Base-by-base conservation (phyloP, 164 flowering plant species). In the Malania oleifera region DNA sequence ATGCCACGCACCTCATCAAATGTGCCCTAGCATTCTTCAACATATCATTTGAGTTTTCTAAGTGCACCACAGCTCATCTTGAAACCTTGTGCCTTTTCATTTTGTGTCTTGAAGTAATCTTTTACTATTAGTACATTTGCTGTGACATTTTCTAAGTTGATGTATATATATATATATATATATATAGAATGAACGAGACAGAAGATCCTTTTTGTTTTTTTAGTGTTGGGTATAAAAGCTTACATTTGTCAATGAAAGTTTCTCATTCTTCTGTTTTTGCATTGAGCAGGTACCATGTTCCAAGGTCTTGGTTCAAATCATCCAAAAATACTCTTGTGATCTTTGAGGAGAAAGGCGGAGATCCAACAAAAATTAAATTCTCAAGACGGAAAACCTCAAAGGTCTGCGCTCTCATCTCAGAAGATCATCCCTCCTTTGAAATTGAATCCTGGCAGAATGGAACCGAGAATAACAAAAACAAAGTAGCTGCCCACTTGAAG, bases 311-410 rank as follows among this genome's bases (percentile, higher is more conserved):
- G 99, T 95, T 95, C 80, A 80, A 79, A 75, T 83, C 91, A 55
- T 75, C 96, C 31, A 96, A 85, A 57, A 95, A 95, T 49, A 56
- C 78, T 44, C 73, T 95, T 62, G 97, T 91, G 59, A 76, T 95
- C 31, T 89, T 95, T 55, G 99, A 95, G 71, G 99, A 95, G 76
- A 81, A 66, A 74, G 99, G 99, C 56, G 97, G 96, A 52, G 90
- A 95, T 69, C 99, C 99, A 45, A 73, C 80, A 19, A 67, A 79
- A 49, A 78, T 91, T 48, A 70, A 50, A 25, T 82, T 95, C 63
- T 80, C 96, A 3, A 85, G 64, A 59, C 75, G 99, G n/a, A 79
- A 67, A 71, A 64, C 70, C 11, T 68, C 83, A 5, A 65, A 79
- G 17, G 49, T 73, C 4, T 90, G 95, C 59, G 68, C 80, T 45